Evolutionary conservation across 371 early-diverging fungal species (phyloP).

Genomic region (Mortierella sp.): DNA sequence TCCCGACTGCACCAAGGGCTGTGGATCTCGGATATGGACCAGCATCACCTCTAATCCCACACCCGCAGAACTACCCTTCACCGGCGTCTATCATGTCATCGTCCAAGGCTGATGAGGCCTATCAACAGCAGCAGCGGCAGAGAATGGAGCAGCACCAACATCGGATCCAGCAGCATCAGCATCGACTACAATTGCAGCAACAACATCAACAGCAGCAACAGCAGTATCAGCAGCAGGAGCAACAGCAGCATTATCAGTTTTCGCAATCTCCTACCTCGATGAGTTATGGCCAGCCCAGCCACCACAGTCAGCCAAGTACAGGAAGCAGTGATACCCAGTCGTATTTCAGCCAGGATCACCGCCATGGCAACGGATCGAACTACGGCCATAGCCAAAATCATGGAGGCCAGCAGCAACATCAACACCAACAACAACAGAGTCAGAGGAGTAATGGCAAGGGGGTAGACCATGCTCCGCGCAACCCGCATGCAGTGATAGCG

Average conservation of each 20-base stretch:
- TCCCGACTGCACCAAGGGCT: conserved; percentile 27
- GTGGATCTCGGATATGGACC: conserved; percentile 33
- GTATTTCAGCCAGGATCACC: neutral
- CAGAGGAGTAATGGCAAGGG: neutral
- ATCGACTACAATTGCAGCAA: neutral
- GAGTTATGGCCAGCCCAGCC: neutral
- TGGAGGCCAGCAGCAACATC: neutral
- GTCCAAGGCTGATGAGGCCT: neutral
- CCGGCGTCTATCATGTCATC: neutral
- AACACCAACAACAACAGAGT: neutral
- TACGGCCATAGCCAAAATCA: neutral
- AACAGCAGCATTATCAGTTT: neutral
- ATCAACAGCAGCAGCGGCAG: neutral
- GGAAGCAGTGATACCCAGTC: neutral
- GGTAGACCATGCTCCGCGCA: neutral
- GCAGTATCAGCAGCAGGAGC: neutral
- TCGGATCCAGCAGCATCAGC: neutral
- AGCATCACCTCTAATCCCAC: conserved; percentile 18
- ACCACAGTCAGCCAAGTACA: neutral
- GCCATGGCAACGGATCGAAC: neutral
- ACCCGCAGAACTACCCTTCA: neutral
- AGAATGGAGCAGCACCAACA: neutral
- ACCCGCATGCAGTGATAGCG: neutral
- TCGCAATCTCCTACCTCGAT: neutral
- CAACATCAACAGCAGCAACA: neutral